phyloP scores from a whole-genome alignment of 208 protist species.

The Trypanosomatidae sp. region DNA sequence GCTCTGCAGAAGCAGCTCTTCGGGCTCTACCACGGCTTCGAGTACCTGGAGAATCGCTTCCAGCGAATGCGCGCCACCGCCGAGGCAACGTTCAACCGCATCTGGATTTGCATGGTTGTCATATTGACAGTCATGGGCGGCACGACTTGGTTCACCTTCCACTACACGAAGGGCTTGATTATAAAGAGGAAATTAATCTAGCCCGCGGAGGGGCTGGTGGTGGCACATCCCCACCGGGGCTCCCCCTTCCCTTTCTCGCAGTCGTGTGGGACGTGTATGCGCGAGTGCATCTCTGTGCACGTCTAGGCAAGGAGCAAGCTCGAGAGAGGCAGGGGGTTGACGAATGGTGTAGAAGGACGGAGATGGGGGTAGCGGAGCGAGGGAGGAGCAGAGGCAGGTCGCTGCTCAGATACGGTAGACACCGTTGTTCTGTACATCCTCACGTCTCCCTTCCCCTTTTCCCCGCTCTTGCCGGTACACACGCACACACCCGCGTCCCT shows the following conservation, averaged over 20 bases:
- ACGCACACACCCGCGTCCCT: not conserved
- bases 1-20: constrained; percentile 24
- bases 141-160: constrained; percentile 40
- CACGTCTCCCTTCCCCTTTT: not conserved
- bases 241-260: not conserved
- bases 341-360: not conserved
- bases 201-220: not conserved
- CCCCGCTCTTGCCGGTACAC: not conserved
- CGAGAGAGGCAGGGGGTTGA: not conserved
- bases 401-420: not conserved
- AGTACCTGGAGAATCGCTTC: constrained; percentile 24
- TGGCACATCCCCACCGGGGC: not conserved
- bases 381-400: not conserved
- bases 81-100: constrained; percentile 56
- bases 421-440: not conserved
- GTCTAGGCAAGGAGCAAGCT: no score
- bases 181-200: constrained; percentile 58
- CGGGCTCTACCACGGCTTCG: constrained; percentile 16
- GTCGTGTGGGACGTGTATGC: not conserved
- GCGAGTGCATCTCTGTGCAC: not conserved
- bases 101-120: constrained; percentile 38
- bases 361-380: not conserved
- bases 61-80: constrained; percentile 40
- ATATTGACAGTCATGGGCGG: constrained; percentile 13
- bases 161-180: constrained; percentile 42